Evolutionary conservation across 495 filamentous ascomycete genomes (phyloP).

Genomic region (Achaetomiella virescens): DNA sequence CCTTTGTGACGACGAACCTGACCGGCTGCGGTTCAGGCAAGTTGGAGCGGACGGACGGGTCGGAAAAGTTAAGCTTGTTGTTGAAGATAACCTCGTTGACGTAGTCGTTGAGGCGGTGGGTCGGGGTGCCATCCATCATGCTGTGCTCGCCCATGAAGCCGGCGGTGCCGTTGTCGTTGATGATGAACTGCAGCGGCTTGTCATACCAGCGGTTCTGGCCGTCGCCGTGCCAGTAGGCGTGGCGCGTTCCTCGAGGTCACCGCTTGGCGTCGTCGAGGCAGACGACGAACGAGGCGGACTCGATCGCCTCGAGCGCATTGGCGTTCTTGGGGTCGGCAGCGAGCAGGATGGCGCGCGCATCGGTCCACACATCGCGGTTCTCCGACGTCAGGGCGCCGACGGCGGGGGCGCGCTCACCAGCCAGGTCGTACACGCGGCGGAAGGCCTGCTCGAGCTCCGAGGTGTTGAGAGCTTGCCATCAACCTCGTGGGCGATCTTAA

Average conservation of each 20-base stretch:
- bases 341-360: slow-evolving; percentile 72
- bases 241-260: slow-evolving; percentile 96
- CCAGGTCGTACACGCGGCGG: slow-evolving; percentile 72
- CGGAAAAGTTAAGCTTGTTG: slow-evolving; percentile 82
- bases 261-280: slow-evolving; percentile 88
- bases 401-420: slow-evolving; percentile 58
- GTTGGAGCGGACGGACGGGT: slow-evolving; percentile 67
- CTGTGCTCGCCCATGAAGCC: slow-evolving; percentile 98
- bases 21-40: slow-evolving; percentile 74
- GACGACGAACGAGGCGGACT: slow-evolving; percentile 85
- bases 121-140: slow-evolving; percentile 99
- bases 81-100: slow-evolving; percentile 82
- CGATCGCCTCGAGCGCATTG: slow-evolving; percentile 68
- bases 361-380: slow-evolving; percentile 90
- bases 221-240: slow-evolving; percentile 97
- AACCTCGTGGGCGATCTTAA: slow-evolving; percentile 72
- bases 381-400: slow-evolving; percentile 84
- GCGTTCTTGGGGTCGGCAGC: slow-evolving; percentile 70
- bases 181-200: slow-evolving; percentile 95
- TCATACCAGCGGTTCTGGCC: slow-evolving; percentile 96
- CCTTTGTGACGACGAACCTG: slow-evolving; percentile 68
- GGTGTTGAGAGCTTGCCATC: slow-evolving; percentile 75
- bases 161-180: slow-evolving; percentile 96
- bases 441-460: slow-evolving; percentile 87
- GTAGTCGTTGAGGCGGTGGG: slow-evolving; percentile 92